These are phyloP conservation scores for Phoma sp. DNA, from an alignment of 2,329 filamentous ascomycete species.

Conservation along the genomic window DNA sequence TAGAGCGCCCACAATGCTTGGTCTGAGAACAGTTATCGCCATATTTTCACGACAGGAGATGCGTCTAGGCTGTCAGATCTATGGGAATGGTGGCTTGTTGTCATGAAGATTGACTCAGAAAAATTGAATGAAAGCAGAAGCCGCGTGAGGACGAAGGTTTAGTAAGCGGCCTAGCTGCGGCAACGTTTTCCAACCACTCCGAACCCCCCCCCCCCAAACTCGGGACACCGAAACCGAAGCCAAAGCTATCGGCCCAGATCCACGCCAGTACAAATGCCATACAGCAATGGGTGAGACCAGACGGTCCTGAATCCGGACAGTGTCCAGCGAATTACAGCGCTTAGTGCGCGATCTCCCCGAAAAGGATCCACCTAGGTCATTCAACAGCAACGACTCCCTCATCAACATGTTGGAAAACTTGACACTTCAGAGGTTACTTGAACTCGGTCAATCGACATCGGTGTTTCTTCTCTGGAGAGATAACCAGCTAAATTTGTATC, in stretches of 20 bases:
- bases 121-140: constrained; percentile 20
- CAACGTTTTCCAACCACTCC: background rate
- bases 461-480: background rate
- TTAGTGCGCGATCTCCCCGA: background rate
- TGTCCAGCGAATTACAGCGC: too few species aligned
- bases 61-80: constrained; percentile 7
- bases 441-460: background rate
- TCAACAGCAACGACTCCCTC: background rate
- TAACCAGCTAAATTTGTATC: background rate
- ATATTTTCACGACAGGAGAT: constrained; percentile 17
- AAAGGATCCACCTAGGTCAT: background rate
- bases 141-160: constrained; percentile 20
- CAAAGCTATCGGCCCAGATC: background rate
- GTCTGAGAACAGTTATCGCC: constrained; percentile 24
- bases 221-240: background rate
- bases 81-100: background rate
- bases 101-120: background rate
- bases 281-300: background rate
- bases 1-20: constrained; percentile 41
- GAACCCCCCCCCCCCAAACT: constrained; percentile 5
- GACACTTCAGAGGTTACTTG: background rate
- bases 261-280: background rate
- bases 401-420: background rate
- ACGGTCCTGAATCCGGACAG: background rate
- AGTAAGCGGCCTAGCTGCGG: constrained; percentile 20